Percentiles rank a stretch among this genome's conserved stretches.
Evolutionary conservation across 2,329 filamentous ascomycete genomes (phyloP).

Genomic region (Phialemoniopsis sp.): DNA sequence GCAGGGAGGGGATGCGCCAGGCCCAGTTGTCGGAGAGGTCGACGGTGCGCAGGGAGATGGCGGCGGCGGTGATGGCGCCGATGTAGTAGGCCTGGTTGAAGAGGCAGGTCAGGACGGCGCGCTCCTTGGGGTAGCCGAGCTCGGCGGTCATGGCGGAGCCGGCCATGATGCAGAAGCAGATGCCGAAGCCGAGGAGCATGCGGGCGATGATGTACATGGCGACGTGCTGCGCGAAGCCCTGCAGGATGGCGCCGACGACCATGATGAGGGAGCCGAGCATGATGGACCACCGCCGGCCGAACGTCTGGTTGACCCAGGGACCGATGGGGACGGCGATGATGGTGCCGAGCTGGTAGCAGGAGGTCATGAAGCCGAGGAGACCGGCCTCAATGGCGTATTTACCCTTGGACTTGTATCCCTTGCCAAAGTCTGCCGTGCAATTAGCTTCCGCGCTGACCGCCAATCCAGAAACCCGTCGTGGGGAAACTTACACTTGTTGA

Average conservation of each 20-base stretch:
- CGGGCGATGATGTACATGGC: slow-evolving; percentile 22
- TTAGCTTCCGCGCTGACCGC: too few relatives aligned
- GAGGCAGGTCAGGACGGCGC: slow-evolving; percentile 5
- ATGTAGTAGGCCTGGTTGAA: slow-evolving; percentile 4
- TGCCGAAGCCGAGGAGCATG: slow-evolving; percentile 19
- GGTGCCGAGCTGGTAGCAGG: slow-evolving; percentile 20
- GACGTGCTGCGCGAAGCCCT: slow-evolving; percentile 19
- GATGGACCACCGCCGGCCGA: slow-evolving; percentile 33
- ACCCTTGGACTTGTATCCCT: slow-evolving; percentile 30
- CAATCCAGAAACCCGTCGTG: too few relatives aligned
- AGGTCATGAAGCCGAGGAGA: slow-evolving; percentile 25
- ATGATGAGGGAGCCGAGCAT: slow-evolving; percentile 23
- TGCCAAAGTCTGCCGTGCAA: slow-evolving; percentile 29
- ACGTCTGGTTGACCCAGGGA: slow-evolving; percentile 18
- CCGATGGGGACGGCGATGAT: slow-evolving; percentile 18
- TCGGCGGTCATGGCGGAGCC: slow-evolving; percentile 8
- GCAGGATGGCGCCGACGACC: slow-evolving; percentile 24
- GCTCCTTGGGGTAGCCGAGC: slow-evolving; percentile 9
- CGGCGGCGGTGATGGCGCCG: too few relatives aligned
- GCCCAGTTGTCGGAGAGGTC: slow-evolving; percentile 21
- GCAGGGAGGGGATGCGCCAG: slow-evolving; percentile 56
- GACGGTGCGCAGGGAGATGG: too few relatives aligned
- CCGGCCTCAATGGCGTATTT: slow-evolving; percentile 22
- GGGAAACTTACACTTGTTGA: slow-evolving; percentile 25
- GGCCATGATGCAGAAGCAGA: slow-evolving; percentile 1